Evolutionary conservation across 2,329 filamentous ascomycete genomes (phyloP).

Genomic region (Curvularia sp.): DNA sequence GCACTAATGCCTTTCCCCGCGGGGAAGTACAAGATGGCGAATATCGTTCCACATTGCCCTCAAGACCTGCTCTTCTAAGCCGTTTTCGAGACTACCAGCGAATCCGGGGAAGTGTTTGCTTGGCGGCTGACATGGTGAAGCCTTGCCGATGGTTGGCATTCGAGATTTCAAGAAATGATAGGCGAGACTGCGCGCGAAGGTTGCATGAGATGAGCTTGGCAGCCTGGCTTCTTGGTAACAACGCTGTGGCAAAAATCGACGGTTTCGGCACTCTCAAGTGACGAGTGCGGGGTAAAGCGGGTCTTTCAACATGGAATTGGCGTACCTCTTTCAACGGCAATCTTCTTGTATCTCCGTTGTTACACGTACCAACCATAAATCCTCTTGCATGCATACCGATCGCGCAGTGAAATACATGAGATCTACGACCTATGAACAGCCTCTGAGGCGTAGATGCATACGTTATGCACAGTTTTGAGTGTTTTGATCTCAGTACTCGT

Average conservation of each 20-base stretch:
- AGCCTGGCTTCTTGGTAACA: slow-evolving; percentile 6
- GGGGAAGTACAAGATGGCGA: slow-evolving; percentile 22
- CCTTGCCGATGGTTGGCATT: slow-evolving; percentile 29
- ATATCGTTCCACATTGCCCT: slow-evolving; percentile 21
- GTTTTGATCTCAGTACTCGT: not conserved
- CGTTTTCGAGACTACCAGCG: slow-evolving; percentile 19
- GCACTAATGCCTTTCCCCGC: slow-evolving; percentile 22
- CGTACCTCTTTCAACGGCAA: slow-evolving; percentile 8
- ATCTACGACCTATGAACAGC: no score
- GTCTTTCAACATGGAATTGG: slow-evolving; percentile 5
- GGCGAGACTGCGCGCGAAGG: slow-evolving; percentile 14
- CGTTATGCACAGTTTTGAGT: not conserved
- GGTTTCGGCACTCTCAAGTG: slow-evolving; percentile 14
- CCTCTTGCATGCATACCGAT: not conserved
- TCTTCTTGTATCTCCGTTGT: not conserved
- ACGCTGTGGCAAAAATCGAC: slow-evolving; percentile 10
- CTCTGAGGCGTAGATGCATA: not conserved
- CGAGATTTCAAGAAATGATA: slow-evolving; percentile 10
- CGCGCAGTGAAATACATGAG: no score
- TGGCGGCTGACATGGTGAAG: slow-evolving; percentile 29
- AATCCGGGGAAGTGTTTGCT: slow-evolving; percentile 29
- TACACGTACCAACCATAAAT: not conserved
- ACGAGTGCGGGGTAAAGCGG: slow-evolving; percentile 27
- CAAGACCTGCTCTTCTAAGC: slow-evolving; percentile 27
- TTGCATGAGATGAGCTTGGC: slow-evolving; percentile 25